Conservation (phyloP, 2,329 filamentous ascomycete genomes). For the Reticulascus tulasneorum region DNA sequence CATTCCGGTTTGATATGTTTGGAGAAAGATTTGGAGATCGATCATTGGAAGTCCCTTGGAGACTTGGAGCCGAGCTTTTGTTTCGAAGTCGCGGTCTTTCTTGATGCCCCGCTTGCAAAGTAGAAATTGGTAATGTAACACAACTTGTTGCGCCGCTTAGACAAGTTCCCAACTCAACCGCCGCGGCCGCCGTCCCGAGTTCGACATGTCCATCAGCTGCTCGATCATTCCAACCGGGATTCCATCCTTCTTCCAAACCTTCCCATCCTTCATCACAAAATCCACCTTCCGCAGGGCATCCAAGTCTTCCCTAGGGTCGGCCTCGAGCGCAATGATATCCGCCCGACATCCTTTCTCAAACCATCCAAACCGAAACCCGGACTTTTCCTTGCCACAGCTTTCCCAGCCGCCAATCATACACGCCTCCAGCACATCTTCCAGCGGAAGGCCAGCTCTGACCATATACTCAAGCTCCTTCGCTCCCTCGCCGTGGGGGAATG, state of each 20-base stretch:
- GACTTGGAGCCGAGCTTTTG: no score
- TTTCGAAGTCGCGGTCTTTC: no score
- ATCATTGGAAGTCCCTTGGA: no score
- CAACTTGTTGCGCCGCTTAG: no score
- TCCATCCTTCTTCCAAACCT: slow-evolving; percentile 40
- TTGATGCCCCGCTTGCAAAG: no score
- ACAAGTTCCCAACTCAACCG: no score
- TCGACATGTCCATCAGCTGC: neutral
- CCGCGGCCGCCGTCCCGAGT: no score
- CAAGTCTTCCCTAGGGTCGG: slow-evolving; percentile 36
- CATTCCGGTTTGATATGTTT: no score
- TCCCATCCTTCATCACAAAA: slow-evolving; percentile 57
- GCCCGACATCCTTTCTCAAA: slow-evolving; percentile 44
- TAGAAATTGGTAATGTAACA: no score
- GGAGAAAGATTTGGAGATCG: no score
- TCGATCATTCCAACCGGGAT: slow-evolving; percentile 6
- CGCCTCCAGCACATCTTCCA: slow-evolving; percentile 45
- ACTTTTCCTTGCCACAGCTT: slow-evolving; percentile 48
- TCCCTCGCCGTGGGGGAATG: slow-evolving; percentile 49
- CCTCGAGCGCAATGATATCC: slow-evolving; percentile 46
- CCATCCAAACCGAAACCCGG: slow-evolving; percentile 48
- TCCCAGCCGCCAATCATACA: slow-evolving; percentile 52
- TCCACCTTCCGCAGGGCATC: slow-evolving; percentile 40
- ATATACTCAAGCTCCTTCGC: slow-evolving; percentile 52
- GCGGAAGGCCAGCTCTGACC: slow-evolving; percentile 43